Conservation (phyloP, 306 rosid genomes). For the Alnus rubra region DNA sequence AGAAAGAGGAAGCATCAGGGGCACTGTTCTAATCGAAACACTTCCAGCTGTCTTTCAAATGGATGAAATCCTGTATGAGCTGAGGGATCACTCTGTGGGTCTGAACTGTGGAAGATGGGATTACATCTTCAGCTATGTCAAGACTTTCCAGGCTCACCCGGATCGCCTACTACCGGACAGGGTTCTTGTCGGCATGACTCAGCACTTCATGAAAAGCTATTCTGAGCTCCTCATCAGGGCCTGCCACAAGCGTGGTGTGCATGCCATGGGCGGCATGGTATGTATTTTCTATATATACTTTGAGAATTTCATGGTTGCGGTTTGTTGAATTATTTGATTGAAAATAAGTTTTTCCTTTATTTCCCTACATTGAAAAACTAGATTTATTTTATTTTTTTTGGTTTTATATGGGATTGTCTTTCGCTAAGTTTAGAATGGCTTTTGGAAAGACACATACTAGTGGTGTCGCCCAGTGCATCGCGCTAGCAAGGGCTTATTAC, state of each 20-base stretch:
- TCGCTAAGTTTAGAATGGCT: no score
- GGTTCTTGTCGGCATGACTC: slow-evolving; percentile 82
- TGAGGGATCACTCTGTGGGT: slow-evolving; percentile 83
- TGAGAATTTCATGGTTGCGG: not conserved
- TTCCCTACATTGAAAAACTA: no score
- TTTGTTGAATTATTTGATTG: no score
- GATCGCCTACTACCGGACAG: slow-evolving; percentile 86
- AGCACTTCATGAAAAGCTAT: slow-evolving; percentile 89
- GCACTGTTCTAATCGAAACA: slow-evolving; percentile 85
- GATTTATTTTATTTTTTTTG: no score
- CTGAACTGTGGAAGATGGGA: slow-evolving; percentile 97
- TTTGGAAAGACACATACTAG: no score
- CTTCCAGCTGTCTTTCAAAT: slow-evolving; percentile 93
- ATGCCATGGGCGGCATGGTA: slow-evolving; percentile 99
- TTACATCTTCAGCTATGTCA: slow-evolving; percentile 93
- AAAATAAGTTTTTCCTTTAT: no score
- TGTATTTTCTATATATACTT: not conserved
- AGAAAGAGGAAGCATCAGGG: slow-evolving; percentile 88
- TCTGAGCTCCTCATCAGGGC: slow-evolving; percentile 86
- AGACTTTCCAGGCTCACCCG: slow-evolving; percentile 79
- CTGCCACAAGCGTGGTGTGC: slow-evolving; percentile 81
- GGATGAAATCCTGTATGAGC: slow-evolving; percentile 88
- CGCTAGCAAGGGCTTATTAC: no score
- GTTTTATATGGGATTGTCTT: no score
- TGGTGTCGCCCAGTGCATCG: no score